phyloP scores from a whole-genome alignment of 495 filamentous ascomycete genomes.

The Aspergillus baeticus region DNA sequence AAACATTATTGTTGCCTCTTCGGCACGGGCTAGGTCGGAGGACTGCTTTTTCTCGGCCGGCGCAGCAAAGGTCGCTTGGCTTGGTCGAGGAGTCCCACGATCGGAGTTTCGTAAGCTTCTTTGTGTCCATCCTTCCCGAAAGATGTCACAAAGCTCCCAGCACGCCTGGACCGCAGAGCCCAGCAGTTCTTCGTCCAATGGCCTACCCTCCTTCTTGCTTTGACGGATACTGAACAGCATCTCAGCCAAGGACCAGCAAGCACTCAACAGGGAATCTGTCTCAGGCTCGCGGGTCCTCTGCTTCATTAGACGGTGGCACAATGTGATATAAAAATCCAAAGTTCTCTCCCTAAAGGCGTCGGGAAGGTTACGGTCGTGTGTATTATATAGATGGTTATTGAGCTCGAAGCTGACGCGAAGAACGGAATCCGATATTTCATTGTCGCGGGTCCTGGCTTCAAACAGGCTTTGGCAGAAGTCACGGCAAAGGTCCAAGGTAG shows the following conservation, averaged over 20 bases:
- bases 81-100: constrained; percentile 79
- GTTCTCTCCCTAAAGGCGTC: constrained; percentile 88
- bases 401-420: constrained; percentile 89
- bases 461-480: constrained; percentile 91
- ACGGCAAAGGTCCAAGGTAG: constrained; percentile 81
- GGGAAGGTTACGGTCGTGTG: constrained; percentile 79
- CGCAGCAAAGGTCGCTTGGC: constrained; percentile 68
- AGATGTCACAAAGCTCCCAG: constrained; percentile 94
- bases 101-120: constrained; percentile 82
- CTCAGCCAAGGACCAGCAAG: constrained; percentile 88
- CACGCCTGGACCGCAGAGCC: constrained; percentile 87
- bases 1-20: constrained; percentile 31
- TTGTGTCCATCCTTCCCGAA: constrained; percentile 90
- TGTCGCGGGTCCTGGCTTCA: constrained; percentile 71
- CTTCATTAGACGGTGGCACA: constrained; percentile 93
- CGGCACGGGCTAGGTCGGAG: constrained; percentile 26
- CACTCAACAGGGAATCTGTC: constrained; percentile 77
- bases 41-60: constrained; percentile 50
- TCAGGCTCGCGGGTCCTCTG: constrained; percentile 73
- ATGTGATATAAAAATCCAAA: constrained; percentile 87
- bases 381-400: constrained; percentile 92
- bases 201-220: constrained; percentile 69
- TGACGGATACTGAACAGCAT: constrained; percentile 93
- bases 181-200: constrained; percentile 76
- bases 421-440: constrained; percentile 79